Evolutionary conservation across 345 rosid species (phyloP), one percentile per base, ranked within the genome.

Genomic region (Cardamine occulta): DNA sequence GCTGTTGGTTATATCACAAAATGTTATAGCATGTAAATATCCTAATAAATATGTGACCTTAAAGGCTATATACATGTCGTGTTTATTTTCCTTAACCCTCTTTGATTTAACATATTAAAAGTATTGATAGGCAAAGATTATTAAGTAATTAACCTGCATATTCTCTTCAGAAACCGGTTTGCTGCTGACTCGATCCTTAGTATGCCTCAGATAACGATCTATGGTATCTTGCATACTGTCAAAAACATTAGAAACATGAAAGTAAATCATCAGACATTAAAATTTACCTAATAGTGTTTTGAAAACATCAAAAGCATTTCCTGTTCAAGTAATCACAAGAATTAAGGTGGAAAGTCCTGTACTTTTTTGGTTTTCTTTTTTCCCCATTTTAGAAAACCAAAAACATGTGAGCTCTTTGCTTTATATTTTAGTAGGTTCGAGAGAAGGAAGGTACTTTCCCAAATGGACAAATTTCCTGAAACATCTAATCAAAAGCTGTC

Each of bases 211-310:
- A 51, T 85, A 85, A 31, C 86, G 88, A 61, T 75, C 83, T 57
- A 86, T 76, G 45, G 85, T 83, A 37, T 79, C 83, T 74, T 77
- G 84, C 86, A 85, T 75, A 83, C 90, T 86, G 80, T 63, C 63
- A 21, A 63, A 72, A 67, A 48, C 61, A 78, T 44, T 8, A 18
- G 64, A 48, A 48, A 51, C 24, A 49, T 71, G n/a, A 57, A 37
- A 63, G 13, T 10, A 67, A 39, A 6, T 42, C 53, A 78, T 55
- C 53, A 47, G 35, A 64, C 48, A 70, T 47, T 18, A 29, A 24
- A 24, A 8, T 13, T 9, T 32, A 32, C 14, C 5, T 2, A 31
- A 31, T 31, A 6, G 14, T 31, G 18, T 17, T 58, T n/a, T 61
- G 12, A 56, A 40, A 69, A 39, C 63, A 15, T 75, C 2, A 13